Conservation (phyloP, 2,329 filamentous ascomycete genomes). For the Talaromyces piceae region DNA sequence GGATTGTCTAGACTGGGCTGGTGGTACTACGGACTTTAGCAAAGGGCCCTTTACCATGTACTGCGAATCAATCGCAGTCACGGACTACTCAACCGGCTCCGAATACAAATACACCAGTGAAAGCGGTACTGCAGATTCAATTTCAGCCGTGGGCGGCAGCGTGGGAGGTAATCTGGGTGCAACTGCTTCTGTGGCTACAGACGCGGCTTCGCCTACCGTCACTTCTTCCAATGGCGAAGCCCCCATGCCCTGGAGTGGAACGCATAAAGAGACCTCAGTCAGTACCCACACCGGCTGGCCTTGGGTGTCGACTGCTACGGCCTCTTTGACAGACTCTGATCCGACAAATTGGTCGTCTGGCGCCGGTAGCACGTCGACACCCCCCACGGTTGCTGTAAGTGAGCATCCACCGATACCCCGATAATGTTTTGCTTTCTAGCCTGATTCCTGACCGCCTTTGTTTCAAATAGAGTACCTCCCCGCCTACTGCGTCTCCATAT, state of each 20-base stretch:
- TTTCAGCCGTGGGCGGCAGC: constrained; percentile 68
- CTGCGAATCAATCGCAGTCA: constrained; percentile 66
- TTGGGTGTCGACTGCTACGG: constrained; percentile 52
- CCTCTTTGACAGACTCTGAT: constrained; percentile 49
- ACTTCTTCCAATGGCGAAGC: constrained; percentile 48
- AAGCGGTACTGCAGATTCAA: constrained; percentile 72
- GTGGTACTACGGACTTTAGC: constrained; percentile 75
- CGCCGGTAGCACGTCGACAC: constrained; percentile 65
- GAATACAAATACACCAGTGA: constrained; percentile 75
- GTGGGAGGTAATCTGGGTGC: constrained; percentile 57
- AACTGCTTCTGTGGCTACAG: constrained; percentile 34
- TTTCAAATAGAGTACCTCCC: constrained; percentile 42
- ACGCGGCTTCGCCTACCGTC: constrained; percentile 57
- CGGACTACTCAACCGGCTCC: constrained; percentile 88
- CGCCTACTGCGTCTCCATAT: constrained; percentile 46
- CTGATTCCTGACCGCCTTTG: constrained; percentile 12
- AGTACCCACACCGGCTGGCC: constrained; percentile 58
- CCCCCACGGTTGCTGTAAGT: constrained; percentile 60
- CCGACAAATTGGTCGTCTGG: constrained; percentile 78
- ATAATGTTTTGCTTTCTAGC: constrained; percentile 10
- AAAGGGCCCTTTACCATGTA: constrained; percentile 80
- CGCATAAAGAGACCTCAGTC: constrained; percentile 35
- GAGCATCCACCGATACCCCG: constrained; percentile 38
- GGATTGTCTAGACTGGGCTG: constrained; percentile 59
- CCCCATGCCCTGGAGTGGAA: constrained; percentile 59